Percentiles rank a stretch among this genome's conserved stretches.
These are phyloP conservation scores for Kwoniella shivajii DNA, from an alignment of 1,284 basidiomycete species.

Conservation along the genomic window DNA sequence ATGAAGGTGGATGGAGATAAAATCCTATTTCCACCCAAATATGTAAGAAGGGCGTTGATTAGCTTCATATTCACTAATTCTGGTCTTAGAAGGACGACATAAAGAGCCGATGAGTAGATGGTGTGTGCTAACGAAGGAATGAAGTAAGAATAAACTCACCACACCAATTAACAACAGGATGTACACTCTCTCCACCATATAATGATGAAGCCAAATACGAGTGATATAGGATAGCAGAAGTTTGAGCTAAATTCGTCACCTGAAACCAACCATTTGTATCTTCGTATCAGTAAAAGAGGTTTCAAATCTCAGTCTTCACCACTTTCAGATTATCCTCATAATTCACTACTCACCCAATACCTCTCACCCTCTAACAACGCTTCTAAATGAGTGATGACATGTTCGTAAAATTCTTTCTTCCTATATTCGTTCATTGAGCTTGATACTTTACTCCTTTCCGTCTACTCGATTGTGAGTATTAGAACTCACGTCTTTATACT, in stretches of 20 bases:
- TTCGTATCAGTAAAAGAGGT: slow-evolving; percentile 2
- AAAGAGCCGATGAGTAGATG: background rate
- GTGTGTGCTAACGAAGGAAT: background rate
- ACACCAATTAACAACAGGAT: slow-evolving; percentile 80
- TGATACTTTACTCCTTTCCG: too few relatives aligned
- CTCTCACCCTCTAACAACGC: slow-evolving; percentile 67
- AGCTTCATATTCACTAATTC: too few relatives aligned
- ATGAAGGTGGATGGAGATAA: slow-evolving; percentile 65
- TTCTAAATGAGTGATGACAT: slow-evolving; percentile 67
- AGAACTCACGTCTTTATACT: slow-evolving; percentile 60
- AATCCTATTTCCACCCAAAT: slow-evolving; percentile 78
- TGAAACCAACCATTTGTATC: slow-evolving; percentile 40
- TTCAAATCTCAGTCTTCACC: too few relatives aligned
- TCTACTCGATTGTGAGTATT: too few relatives aligned
- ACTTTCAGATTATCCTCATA: too few relatives aligned
- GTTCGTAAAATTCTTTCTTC: slow-evolving; percentile 74
- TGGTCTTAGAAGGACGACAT: too few relatives aligned
- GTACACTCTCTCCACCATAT: slow-evolving; percentile 62
- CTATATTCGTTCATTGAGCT: slow-evolving; percentile 27
- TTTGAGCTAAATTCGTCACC: slow-evolving; percentile 84
- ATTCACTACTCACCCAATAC: slow-evolving; percentile 66
- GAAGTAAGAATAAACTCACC: slow-evolving; percentile 59
- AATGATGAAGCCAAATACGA: slow-evolving; percentile 66
- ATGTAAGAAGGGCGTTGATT: too few relatives aligned
- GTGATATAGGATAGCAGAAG: slow-evolving; percentile 75